Base-by-base conservation (phyloP, 352 stramenopile genomes). In the Elongisporangium anandrum region DNA sequence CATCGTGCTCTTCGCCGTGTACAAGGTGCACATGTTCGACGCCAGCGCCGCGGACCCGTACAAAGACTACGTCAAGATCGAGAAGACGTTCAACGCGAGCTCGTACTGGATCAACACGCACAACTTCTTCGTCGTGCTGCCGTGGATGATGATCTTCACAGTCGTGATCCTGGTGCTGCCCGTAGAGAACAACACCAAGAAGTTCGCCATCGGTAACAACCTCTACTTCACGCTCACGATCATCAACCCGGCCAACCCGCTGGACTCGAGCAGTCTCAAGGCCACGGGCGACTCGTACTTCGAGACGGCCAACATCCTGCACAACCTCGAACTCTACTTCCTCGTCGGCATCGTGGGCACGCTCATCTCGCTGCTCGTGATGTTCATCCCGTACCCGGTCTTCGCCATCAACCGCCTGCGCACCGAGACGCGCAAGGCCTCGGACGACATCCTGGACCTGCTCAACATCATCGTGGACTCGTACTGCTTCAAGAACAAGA, bases 401-500 rank as follows among this genome's bases (percentile, higher is more conserved):
- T 92, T 91, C 77, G 83, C 77, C 4, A 91, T 88, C 54, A 67
- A 56, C 0, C 70, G 71, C 9, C 64, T 93, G 13, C 75, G 77
- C 10, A 58, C 70, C 3, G 79, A 93, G 54, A 86, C 78, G 1
- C 59, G 51, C 15, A 63, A 81, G 7, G 72, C 71, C 0, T 75
- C 75, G 4, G 76, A 75, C 0, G 81, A 89, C 53, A 77, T 93
- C 20, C 48, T 88, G 9, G 84, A 91, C 39, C 60, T 93, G 24
- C 73, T 91, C 10, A 91, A 93, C 57, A 71, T 93, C 59, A 89
- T 93, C 56, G 70, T 93, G 4, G 84, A 93, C 60, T 87, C 81
- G 41, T 93, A 93, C 70, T 93, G 84, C 60, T 93, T 93, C 70
- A 89, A 90, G 68, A 90, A 89, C 73, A 93, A 92, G 68, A 90